phyloP scores from a whole-genome alignment of 306 rosid genomes.

The Vigna nakashimae region DNA sequence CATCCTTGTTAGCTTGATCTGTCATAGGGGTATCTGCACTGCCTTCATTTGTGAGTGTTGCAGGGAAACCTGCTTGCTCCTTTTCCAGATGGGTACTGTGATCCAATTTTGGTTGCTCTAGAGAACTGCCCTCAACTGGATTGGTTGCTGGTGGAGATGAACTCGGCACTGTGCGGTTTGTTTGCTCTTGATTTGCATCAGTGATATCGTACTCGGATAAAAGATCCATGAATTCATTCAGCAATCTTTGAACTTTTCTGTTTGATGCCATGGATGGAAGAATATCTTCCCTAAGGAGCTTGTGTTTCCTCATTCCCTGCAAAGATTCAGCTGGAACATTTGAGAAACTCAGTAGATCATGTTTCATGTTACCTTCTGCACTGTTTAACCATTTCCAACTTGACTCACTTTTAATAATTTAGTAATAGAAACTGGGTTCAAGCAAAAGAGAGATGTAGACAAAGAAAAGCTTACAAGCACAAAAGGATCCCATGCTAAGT shows the following conservation, averaged over 20 bases:
- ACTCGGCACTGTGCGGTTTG: slow-evolving; percentile 38
- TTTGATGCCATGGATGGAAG: slow-evolving; percentile 98
- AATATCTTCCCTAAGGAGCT: slow-evolving; percentile 89
- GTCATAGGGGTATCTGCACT: slow-evolving; percentile 37
- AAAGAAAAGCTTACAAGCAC: slow-evolving; percentile 73
- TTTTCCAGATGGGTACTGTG: slow-evolving; percentile 30
- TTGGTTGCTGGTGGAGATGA: slow-evolving; percentile 46
- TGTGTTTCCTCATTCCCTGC: slow-evolving; percentile 95
- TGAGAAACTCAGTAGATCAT: slow-evolving; percentile 27
- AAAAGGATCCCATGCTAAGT: slow-evolving; percentile 88
- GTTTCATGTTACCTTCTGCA: neutral
- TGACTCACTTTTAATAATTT: neutral
- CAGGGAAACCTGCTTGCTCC: slow-evolving; percentile 34
- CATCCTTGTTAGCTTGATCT: slow-evolving; percentile 46
- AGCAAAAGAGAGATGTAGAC: neutral
- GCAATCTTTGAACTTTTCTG: slow-evolving; percentile 94
- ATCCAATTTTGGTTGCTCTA: slow-evolving; percentile 35
- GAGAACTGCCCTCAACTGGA: slow-evolving; percentile 35
- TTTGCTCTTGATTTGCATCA: slow-evolving; percentile 51
- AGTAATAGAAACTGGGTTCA: neutral
- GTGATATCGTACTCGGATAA: slow-evolving; percentile 73
- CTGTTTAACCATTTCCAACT: slow-evolving; percentile 14
- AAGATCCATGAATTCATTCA: slow-evolving; percentile 93
- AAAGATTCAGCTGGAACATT: slow-evolving; percentile 34
- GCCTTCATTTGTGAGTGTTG: slow-evolving; percentile 35